phyloP scores from a whole-genome alignment of 2,329 filamentous ascomycete genomes.

The Phoma herbarum region DNA sequence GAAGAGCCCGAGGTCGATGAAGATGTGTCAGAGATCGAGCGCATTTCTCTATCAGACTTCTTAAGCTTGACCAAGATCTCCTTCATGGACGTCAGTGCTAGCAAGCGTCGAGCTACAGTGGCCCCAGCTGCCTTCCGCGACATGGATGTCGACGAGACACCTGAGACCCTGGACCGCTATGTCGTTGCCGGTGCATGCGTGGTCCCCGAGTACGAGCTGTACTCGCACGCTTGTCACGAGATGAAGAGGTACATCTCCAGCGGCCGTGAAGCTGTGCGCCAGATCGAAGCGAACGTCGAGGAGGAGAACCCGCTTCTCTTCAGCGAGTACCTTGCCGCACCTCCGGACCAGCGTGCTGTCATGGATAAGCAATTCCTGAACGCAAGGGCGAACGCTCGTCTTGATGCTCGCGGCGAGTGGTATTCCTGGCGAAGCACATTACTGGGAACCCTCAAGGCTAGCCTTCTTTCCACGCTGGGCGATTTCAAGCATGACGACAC shows the following conservation, averaged over 20 bases:
- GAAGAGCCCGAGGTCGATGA: slow-evolving; percentile 32
- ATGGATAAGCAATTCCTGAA: slow-evolving; percentile 99
- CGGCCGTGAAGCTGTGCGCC: slow-evolving; percentile 85
- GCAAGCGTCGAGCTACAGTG: slow-evolving; percentile 86
- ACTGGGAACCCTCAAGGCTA: slow-evolving; percentile 81
- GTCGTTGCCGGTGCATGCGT: slow-evolving; percentile 91
- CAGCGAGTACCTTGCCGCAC: slow-evolving; percentile 86
- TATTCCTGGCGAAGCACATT: slow-evolving; percentile 97
- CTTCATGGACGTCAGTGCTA: slow-evolving; percentile 98
- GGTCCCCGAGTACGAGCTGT: slow-evolving; percentile 90
- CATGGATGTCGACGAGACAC: slow-evolving; percentile 53
- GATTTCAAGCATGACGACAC: slow-evolving; percentile 80
- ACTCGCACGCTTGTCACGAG: slow-evolving; percentile 94
- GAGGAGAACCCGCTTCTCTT: slow-evolving; percentile 92
- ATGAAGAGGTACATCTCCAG: slow-evolving; percentile 97
- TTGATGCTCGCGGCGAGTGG: slow-evolving; percentile 95
- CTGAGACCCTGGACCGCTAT: slow-evolving; percentile 73
- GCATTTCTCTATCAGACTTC: slow-evolving; percentile 89
- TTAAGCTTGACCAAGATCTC: slow-evolving; percentile 94
- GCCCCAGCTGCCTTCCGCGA: slow-evolving; percentile 49
- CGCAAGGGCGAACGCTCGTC: slow-evolving; percentile 88
- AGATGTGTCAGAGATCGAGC: slow-evolving; percentile 58
- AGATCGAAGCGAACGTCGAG: slow-evolving; percentile 88
- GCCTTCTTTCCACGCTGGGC: slow-evolving; percentile 76
- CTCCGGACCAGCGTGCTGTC: slow-evolving; percentile 80